Base-by-base conservation (phyloP, 2,329 filamentous ascomycete species). In the Hypoxylon sp. region DNA sequence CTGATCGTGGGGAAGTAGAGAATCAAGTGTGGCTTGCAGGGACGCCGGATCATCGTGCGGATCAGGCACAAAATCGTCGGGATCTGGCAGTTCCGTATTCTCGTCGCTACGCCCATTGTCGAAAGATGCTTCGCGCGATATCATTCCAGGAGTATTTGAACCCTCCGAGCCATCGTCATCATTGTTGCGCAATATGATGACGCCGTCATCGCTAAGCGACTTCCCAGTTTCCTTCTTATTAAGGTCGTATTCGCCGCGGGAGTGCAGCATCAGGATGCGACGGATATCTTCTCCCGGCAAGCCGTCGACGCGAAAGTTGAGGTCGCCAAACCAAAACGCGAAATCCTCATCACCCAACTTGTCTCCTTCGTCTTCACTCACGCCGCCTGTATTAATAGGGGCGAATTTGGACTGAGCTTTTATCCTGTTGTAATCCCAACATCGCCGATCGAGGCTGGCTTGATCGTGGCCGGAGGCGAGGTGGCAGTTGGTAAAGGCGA, bases 271-370 rank as follows among this genome's bases (percentile, higher is more conserved):
- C 31, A 99, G 80, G 5, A 98, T 78, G 43, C 90, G 85, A 26
- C 94, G 85, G 42, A 99, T 95, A 72, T 99, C 95, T 31, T 95
- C 90, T 0, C 92, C 93, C 0, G 94, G 91, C 45, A 98, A 84
- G 40, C 89, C 91, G 47, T 96, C 91, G 0, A 99, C 81, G 26
- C 95, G 86, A 71, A 97, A 99, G 72, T 99, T 99, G 37, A 99
- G 81, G 73, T 99, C 95, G 5, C 95, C 95, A 69, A 97, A 91
- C 92, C 94, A 98, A 70, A 99, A 97, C 0, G 88, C 87, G 75
- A 97, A 92, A 70, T 99, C 95, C 64, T 96, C 94, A 33, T 96
- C 90, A 1, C 91, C 93, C 63, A 99, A 88, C 29, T 80, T 84
- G 48, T 90, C 86, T 0, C 81, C 78, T 18, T 88, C 85, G n/a